A percentile compares a stretch with the other conserved stretches of the same genome.
phyloP scores from a whole-genome alignment of 805 yeast genomes.

The Starmerella apis region DNA sequence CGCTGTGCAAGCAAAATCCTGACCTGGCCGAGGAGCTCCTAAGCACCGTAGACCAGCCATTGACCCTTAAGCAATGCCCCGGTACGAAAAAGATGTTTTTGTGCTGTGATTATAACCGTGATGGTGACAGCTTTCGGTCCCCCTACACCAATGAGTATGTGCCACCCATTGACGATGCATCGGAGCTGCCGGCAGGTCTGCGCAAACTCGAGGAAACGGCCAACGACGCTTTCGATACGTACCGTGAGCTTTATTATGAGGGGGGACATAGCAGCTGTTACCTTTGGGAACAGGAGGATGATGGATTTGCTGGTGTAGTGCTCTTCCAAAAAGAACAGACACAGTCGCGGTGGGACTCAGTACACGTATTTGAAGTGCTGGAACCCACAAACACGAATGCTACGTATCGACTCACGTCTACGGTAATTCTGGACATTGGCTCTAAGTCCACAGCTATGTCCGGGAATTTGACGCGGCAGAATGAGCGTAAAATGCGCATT shows the following conservation, averaged over 20 bases:
- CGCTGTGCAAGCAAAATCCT: conserved; percentile 45
- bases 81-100: conserved; percentile 56
- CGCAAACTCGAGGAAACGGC: conserved; percentile 70
- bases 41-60: conserved; percentile 79
- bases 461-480: conserved; percentile 79
- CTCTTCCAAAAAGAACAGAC: conserved; percentile 53
- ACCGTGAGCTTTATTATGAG: conserved; percentile 87
- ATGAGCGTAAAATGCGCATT: conserved; percentile 41
- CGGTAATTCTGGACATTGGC: conserved; percentile 68
- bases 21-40: conserved; percentile 78
- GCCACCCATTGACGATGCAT: conserved; percentile 43
- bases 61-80: conserved; percentile 43
- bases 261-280: conserved; percentile 87
- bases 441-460: conserved; percentile 43
- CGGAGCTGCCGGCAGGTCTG: conserved; percentile 56
- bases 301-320: conserved; percentile 75
- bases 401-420: conserved; percentile 67
- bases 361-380: conserved; percentile 75
- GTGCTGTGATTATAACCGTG: conserved; percentile 90
- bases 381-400: neutral
- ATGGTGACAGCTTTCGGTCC: conserved; percentile 81
- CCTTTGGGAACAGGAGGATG: conserved; percentile 72
- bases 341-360: conserved; percentile 64
- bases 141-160: conserved; percentile 79
- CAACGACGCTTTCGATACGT: conserved; percentile 83